A percentile compares a stretch with the other conserved stretches of the same genome.
Conservation (phyloP, 2,329 filamentous ascomycete genomes). For the Aspergillus caelatus region DNA sequence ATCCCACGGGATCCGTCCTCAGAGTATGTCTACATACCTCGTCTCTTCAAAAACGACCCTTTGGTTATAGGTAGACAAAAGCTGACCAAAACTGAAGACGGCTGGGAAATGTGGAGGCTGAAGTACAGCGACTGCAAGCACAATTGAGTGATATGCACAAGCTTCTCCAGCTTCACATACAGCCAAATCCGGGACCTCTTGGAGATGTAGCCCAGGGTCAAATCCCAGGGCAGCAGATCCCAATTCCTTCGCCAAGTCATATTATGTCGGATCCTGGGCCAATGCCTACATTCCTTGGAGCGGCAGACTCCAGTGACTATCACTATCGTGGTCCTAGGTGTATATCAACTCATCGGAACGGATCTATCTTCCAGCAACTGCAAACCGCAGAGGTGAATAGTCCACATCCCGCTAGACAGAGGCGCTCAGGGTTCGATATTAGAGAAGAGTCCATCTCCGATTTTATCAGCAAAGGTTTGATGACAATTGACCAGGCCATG, state of each 20-base stretch:
- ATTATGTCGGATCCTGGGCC: slow-evolving; percentile 4
- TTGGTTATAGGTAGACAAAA: background rate
- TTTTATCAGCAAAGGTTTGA: slow-evolving; percentile 39
- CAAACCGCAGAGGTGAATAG: background rate
- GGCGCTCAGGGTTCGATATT: slow-evolving; percentile 37
- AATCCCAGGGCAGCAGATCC: background rate
- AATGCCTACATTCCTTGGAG: slow-evolving; percentile 1
- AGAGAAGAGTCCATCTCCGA: slow-evolving; percentile 36
- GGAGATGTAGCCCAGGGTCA: slow-evolving; percentile 6
- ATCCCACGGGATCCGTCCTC: slow-evolving; percentile 34
- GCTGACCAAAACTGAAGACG: slow-evolving; percentile 25
- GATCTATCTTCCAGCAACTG: background rate
- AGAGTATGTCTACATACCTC: slow-evolving; percentile 25
- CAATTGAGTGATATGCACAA: slow-evolving; percentile 32
- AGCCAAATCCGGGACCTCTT: slow-evolving; percentile 5
- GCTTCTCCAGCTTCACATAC: slow-evolving; percentile 18
- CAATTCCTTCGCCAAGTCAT: background rate
- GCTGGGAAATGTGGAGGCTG: slow-evolving; percentile 36
- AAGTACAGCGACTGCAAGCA: slow-evolving; percentile 31
- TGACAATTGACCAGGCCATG: slow-evolving; percentile 36
- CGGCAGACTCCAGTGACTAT: background rate
- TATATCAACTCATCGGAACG: background rate
- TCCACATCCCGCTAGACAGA: slow-evolving; percentile 26
- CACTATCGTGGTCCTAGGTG: background rate
- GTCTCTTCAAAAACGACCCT: background rate